phyloP scores from a whole-genome alignment of 352 stramenopile genomes.

The Phytophthora cryptogea region DNA sequence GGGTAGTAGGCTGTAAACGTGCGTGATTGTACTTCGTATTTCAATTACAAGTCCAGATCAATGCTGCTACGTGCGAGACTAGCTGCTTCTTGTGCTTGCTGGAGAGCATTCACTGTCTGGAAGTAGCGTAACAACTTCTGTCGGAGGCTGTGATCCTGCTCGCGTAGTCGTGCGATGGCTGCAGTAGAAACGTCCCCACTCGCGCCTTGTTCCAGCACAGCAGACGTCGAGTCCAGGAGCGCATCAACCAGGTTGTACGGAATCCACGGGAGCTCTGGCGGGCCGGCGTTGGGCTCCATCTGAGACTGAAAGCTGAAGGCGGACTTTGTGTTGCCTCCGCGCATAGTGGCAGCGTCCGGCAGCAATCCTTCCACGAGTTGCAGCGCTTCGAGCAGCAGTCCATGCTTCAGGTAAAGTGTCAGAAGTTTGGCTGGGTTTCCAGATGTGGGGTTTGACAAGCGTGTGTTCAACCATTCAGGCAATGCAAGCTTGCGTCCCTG shows the following conservation, averaged over 20 bases:
- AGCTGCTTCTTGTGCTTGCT: slow-evolving; percentile 58
- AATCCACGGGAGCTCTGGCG: slow-evolving; percentile 55
- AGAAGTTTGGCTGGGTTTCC: slow-evolving; percentile 68
- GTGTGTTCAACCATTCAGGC: slow-evolving; percentile 59
- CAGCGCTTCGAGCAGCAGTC: slow-evolving; percentile 66
- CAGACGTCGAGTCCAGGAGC: slow-evolving; percentile 53
- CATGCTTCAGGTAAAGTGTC: slow-evolving; percentile 59
- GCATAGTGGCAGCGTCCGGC: slow-evolving; percentile 31
- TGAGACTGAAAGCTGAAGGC: slow-evolving; percentile 41
- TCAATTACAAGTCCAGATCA: slow-evolving; percentile 28
- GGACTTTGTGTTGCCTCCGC: slow-evolving; percentile 10
- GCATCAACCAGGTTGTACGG: slow-evolving; percentile 72
- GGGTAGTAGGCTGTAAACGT: neutral
- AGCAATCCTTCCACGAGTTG: slow-evolving; percentile 49
- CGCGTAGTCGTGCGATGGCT: slow-evolving; percentile 29
- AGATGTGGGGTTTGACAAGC: slow-evolving; percentile 36
- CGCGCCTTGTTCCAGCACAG: slow-evolving; percentile 34
- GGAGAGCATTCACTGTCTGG: slow-evolving; percentile 46
- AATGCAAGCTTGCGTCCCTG: slow-evolving; percentile 52
- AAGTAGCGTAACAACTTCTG: slow-evolving; percentile 58
- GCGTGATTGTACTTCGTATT: neutral
- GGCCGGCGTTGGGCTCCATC: slow-evolving; percentile 19
- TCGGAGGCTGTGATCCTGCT: slow-evolving; percentile 42
- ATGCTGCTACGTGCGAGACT: slow-evolving; percentile 41
- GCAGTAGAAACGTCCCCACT: slow-evolving; percentile 17